phyloP scores from a whole-genome alignment of 2,329 filamentous ascomycete genomes.

The Penicillium vulpinum region DNA sequence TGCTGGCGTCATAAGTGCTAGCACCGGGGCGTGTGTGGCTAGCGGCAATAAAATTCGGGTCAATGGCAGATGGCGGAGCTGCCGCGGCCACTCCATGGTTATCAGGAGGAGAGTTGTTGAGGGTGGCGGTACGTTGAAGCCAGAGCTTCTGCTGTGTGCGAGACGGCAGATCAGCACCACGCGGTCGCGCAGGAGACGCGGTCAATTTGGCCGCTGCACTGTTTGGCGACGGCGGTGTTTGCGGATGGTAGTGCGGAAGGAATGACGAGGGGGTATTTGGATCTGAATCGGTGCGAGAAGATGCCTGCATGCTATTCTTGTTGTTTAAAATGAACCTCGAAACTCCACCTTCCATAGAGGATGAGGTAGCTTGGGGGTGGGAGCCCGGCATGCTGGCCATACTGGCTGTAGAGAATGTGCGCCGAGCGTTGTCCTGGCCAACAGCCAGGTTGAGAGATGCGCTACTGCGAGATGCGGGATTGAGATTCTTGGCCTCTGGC shows the following conservation, averaged over 20 bases:
- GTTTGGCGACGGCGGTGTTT: conserved; percentile 46
- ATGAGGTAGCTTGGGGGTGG: conserved; percentile 44
- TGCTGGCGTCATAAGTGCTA: conserved; percentile 31
- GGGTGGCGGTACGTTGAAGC: conserved; percentile 47
- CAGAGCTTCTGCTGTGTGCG: conserved; percentile 52
- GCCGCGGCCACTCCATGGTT: conserved; percentile 34
- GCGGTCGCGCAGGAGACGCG: conserved; percentile 37
- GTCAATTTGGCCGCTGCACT: conserved; percentile 28
- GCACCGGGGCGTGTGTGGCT: too few relatives aligned
- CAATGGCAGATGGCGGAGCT: conserved; percentile 37
- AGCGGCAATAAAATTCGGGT: conserved; percentile 35
- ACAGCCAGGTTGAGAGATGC: conserved; percentile 40
- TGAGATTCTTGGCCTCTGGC: conserved; percentile 36
- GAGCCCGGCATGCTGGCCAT: conserved; percentile 30
- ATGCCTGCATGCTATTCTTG: conserved; percentile 30
- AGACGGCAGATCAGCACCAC: conserved; percentile 43
- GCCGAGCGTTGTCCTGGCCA: conserved; percentile 33
- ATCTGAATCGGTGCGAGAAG: conserved; percentile 45
- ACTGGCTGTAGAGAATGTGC: conserved; percentile 34
- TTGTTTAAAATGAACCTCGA: conserved; percentile 47
- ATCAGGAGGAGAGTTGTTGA: conserved; percentile 48
- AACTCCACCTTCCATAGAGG: conserved; percentile 50
- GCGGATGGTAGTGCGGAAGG: conserved; percentile 49
- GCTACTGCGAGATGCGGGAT: conserved; percentile 38
- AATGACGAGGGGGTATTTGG: conserved; percentile 50